These are phyloP conservation scores for Raphanus raphanistrum DNA, from an alignment of 345 rosid genomes.

Conservation along the genomic window DNA sequence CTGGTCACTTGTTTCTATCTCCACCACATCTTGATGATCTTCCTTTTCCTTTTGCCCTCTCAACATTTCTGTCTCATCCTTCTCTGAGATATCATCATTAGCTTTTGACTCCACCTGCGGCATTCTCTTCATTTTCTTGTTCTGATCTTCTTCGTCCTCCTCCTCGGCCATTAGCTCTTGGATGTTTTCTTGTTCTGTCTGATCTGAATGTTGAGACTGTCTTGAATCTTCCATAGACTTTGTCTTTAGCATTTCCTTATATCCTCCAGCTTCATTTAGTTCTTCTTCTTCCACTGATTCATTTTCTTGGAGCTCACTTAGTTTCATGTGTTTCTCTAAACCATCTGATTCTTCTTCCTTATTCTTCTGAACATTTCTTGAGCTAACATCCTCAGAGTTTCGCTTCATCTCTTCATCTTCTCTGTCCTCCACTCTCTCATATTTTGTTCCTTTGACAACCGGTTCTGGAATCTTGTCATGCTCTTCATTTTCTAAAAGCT, in stretches of 20 bases:
- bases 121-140: not conserved
- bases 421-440: not conserved
- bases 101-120: not conserved
- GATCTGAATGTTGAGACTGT: slow-evolving; percentile 1
- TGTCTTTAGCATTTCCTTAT: not conserved
- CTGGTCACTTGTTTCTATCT: slow-evolving; percentile 1
- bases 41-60: not conserved
- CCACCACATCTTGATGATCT: slow-evolving; percentile 4
- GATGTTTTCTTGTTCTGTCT: not conserved
- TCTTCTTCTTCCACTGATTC: slow-evolving; percentile 1
- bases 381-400: not conserved
- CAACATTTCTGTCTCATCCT: not conserved
- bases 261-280: not conserved
- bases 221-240: not conserved
- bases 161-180: not conserved
- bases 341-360: not conserved
- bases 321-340: not conserved
- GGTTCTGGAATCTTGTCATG: slow-evolving; percentile 1
- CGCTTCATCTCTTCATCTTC: slow-evolving; percentile 1
- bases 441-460: not conserved
- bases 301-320: not conserved
- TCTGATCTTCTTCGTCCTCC: not conserved
- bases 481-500: not conserved
- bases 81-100: not conserved
- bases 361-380: not conserved